Evolutionary conservation across 768 basidiomycete genomes (phyloP).

Genomic region (Coprinopsis cinerea): DNA sequence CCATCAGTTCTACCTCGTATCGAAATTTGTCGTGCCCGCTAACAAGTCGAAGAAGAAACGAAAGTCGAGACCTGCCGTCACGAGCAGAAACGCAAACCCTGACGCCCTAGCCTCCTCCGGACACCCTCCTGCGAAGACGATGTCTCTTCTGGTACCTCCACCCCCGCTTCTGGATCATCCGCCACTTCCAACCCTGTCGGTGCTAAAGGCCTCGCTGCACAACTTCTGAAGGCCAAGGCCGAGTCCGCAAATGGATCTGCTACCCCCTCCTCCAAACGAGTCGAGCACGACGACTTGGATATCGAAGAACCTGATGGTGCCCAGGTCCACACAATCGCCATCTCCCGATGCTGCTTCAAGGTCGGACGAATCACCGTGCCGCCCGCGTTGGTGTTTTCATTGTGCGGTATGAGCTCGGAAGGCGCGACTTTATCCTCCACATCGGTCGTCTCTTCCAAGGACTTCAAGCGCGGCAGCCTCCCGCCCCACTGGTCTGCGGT

Average conservation of each 20-base stretch:
- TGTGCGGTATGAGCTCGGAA: slow-evolving; percentile 46
- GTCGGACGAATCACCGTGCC: slow-evolving; percentile 62
- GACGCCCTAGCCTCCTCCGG: background rate
- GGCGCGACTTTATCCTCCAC: too few species aligned
- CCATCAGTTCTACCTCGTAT: slow-evolving; percentile 62
- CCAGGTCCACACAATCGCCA: slow-evolving; percentile 52
- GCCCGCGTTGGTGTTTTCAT: slow-evolving; percentile 53
- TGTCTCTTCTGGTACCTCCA: background rate
- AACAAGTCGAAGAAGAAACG: slow-evolving; percentile 8
- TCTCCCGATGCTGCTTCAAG: slow-evolving; percentile 68
- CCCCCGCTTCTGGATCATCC: too few species aligned
- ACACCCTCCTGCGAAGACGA: background rate
- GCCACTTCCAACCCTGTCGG: background rate
- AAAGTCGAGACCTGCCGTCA: too few species aligned
- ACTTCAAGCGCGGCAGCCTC: slow-evolving; percentile 30
- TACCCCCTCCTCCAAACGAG: background rate
- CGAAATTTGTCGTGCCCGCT: slow-evolving; percentile 45
- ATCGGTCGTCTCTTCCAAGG: too few species aligned
- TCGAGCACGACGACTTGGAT: background rate
- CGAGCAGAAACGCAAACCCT: background rate
- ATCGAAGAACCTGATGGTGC: slow-evolving; percentile 47
- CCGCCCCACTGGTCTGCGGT: slow-evolving; percentile 47
- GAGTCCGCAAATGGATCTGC: background rate
- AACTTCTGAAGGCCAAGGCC: background rate
- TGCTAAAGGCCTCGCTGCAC: background rate